Evolutionary conservation across 2,329 filamentous ascomycete genomes (phyloP).

Genomic region (Apiospora arundinis): DNA sequence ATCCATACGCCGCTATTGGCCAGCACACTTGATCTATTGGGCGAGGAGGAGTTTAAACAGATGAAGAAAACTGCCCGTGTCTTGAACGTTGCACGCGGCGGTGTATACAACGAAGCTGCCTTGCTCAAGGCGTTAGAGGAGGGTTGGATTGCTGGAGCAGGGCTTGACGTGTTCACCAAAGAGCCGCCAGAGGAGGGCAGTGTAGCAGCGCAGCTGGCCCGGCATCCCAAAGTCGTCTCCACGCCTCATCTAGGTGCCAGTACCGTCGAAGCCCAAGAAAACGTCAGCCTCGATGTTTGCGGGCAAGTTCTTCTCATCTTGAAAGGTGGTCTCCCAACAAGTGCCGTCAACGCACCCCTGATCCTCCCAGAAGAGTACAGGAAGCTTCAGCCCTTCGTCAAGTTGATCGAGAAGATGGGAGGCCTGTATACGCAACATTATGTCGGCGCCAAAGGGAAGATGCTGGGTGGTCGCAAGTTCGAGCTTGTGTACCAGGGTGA

Average conservation of each 20-base stretch:
- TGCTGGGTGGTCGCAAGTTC: conserved; percentile 69
- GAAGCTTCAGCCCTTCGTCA: conserved; percentile 78
- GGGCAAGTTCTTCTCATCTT: conserved; percentile 79
- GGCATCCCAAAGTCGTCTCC: conserved; percentile 74
- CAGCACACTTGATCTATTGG: conserved; percentile 76
- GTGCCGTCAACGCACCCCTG: conserved; percentile 80
- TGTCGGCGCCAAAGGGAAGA: conserved; percentile 48
- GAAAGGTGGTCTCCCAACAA: conserved; percentile 73
- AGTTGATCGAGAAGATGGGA: conserved; percentile 80
- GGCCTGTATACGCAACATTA: conserved; percentile 81
- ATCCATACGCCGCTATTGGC: conserved; percentile 83
- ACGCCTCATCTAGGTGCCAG: conserved; percentile 83
- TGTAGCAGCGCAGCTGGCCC: conserved; percentile 66
- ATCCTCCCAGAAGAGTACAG: conserved; percentile 82
- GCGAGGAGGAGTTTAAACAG: conserved; percentile 66
- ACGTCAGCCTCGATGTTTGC: conserved; percentile 83
- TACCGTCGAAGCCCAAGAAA: conserved; percentile 83
- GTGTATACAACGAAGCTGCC: conserved; percentile 79
- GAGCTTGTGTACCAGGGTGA: conserved; percentile 81
- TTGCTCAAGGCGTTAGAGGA: conserved; percentile 73
- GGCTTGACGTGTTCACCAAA: conserved; percentile 79
- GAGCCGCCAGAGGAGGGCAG: conserved; percentile 71
- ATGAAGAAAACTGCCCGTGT: conserved; percentile 80
- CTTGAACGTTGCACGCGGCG: conserved; percentile 80
- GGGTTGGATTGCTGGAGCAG: conserved; percentile 77